phyloP scores from a whole-genome alignment of 306 rosid genomes.

The Pachyrhizus erosus region DNA sequence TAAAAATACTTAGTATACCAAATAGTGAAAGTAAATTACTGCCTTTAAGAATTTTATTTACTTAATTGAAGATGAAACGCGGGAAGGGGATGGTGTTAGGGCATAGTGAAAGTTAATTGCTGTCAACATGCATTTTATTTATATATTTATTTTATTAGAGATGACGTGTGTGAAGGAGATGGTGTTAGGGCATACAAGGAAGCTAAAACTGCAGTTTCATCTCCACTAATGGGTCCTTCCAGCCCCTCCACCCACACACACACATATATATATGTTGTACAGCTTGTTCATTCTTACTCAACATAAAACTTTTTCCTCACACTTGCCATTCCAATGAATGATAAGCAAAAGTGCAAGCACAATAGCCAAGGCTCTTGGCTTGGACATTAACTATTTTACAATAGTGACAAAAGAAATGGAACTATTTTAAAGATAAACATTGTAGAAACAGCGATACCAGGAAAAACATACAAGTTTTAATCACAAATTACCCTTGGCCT shows the following conservation, averaged over 20 bases:
- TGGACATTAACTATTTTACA: not conserved
- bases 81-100: not conserved
- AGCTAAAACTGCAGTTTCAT: not conserved
- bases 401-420: constrained; percentile 14
- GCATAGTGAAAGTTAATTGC: too few species aligned
- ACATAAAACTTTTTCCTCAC: not conserved
- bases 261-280: not conserved
- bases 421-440: not conserved
- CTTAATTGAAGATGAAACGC: not conserved
- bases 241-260: too few species aligned
- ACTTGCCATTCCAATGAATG: not conserved
- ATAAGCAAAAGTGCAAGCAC: not conserved
- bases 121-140: too few species aligned
- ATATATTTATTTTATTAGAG: not conserved
- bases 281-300: not conserved
- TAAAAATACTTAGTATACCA: not conserved
- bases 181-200: not conserved
- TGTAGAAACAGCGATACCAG: not conserved
- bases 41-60: not conserved
- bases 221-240: too few species aligned
- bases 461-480: not conserved
- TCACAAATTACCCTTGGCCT: constrained; percentile 76
- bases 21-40: constrained; percentile 18
- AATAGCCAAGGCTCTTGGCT: constrained; percentile 23
- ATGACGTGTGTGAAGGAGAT: not conserved